A percentile compares a stretch with the other conserved stretches of the same genome.
Evolutionary conservation across 345 rosid species (phyloP).

Genomic region (Microthlaspi erraticum): DNA sequence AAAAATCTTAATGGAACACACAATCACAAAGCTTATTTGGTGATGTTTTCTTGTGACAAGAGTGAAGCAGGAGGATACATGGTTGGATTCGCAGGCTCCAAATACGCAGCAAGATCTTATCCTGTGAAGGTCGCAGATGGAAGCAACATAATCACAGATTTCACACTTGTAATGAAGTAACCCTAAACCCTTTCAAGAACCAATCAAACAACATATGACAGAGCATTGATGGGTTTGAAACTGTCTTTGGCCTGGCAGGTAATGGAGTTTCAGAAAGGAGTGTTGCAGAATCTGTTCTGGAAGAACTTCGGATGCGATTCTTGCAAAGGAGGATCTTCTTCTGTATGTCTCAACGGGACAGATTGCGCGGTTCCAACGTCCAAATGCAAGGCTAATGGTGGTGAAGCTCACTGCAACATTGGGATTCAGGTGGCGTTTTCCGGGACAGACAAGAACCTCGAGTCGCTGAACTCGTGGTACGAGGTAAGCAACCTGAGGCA

Average conservation of each 20-base stretch:
- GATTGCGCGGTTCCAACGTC: slow-evolving; percentile 70
- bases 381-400: slow-evolving; percentile 60
- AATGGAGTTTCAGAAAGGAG: slow-evolving; percentile 83
- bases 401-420: slow-evolving; percentile 53
- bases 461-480: slow-evolving; percentile 83
- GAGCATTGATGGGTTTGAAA: neutral
- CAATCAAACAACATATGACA: neutral
- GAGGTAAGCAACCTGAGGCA: slow-evolving; percentile 74
- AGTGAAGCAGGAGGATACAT: slow-evolving; percentile 64
- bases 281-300: slow-evolving; percentile 74
- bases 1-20: neutral
- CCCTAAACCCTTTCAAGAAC: neutral
- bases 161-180: slow-evolving; percentile 75
- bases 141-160: slow-evolving; percentile 70
- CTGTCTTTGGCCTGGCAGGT: slow-evolving; percentile 57
- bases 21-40: slow-evolving; percentile 9
- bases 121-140: slow-evolving; percentile 70
- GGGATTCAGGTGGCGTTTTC: slow-evolving; percentile 81
- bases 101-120: slow-evolving; percentile 89
- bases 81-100: slow-evolving; percentile 95
- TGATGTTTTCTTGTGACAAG: slow-evolving; percentile 45
- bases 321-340: slow-evolving; percentile 49
- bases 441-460: slow-evolving; percentile 79
- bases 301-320: slow-evolving; percentile 77
- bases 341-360: slow-evolving; percentile 61